phyloP scores from a whole-genome alignment of 2,329 filamentous ascomycete species.

The Mycogone perniciosa region DNA sequence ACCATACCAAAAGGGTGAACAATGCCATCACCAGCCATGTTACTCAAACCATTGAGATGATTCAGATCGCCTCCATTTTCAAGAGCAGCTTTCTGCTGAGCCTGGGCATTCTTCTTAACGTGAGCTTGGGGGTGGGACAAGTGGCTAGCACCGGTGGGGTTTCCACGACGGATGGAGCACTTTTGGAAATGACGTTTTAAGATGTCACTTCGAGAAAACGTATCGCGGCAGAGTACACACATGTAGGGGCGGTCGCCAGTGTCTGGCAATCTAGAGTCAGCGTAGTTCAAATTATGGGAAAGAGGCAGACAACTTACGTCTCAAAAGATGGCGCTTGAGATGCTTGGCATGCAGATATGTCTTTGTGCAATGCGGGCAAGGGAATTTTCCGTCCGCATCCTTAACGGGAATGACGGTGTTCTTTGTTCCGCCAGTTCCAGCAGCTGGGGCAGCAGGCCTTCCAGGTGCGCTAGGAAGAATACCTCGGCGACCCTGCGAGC shows the following conservation, averaged over 20 bases:
- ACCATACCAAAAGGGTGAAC: slow-evolving; percentile 53
- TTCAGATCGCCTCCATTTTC: slow-evolving; percentile 49
- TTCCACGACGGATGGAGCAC: slow-evolving; percentile 92
- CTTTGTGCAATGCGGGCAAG: slow-evolving; percentile 96
- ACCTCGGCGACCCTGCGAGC: slow-evolving; percentile 85
- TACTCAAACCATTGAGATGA: slow-evolving; percentile 56
- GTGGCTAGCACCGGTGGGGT: slow-evolving; percentile 91
- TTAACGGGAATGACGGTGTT: slow-evolving; percentile 83
- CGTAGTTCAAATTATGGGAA: slow-evolving; percentile 19
- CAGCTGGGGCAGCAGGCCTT: slow-evolving; percentile 67
- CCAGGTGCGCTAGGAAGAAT: slow-evolving; percentile 89
- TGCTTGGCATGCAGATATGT: slow-evolving; percentile 97
- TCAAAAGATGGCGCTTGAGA: slow-evolving; percentile 87
- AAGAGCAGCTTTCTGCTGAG: slow-evolving; percentile 53
- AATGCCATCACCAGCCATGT: slow-evolving; percentile 51
- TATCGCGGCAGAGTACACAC: slow-evolving; percentile 96
- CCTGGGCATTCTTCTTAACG: slow-evolving; percentile 67
- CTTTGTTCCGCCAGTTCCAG: slow-evolving; percentile 64
- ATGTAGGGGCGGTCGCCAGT: slow-evolving; percentile 97
- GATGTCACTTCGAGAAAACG: slow-evolving; percentile 95
- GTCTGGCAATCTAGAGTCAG: slow-evolving; percentile 50
- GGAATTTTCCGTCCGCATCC: slow-evolving; percentile 96
- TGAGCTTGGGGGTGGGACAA: slow-evolving; percentile 88
- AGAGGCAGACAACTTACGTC: slow-evolving; percentile 64
- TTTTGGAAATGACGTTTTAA: slow-evolving; percentile 99